Evolutionary conservation across 2,329 filamentous ascomycete genomes (phyloP), one percentile per base, ranked within the genome.

Genomic region (Dactylellina cionopaga): DNA sequence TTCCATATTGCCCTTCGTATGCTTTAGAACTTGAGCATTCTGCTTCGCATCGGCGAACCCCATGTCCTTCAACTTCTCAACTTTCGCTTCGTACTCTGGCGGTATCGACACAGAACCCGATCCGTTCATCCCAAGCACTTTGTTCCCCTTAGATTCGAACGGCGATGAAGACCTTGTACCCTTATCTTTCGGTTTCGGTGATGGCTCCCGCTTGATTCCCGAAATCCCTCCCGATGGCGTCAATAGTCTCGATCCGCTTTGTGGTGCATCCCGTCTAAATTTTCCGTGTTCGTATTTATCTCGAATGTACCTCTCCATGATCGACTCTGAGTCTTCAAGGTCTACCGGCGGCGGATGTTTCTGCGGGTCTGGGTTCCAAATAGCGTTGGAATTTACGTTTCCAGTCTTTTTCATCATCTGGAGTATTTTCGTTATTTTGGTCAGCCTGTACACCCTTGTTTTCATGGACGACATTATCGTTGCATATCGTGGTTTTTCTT

Each of bases 381-480:
- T 87, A 80, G 90, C 89, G 83, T 99, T 99, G 64, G 92, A 96
- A 39, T 88, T 85, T 51, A 85, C 82, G 79, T 99, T 99, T 78
- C 95, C 95, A 77, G 92, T 89, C 78, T 90, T 90, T 82, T 91
- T 95, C 95, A 99, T 99, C 78, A 90, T 94, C 92, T 97, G 77
- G 27, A 62, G 35, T 13, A 69, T 31, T 44, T 75, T 37, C 15
- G 64, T 72, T 66, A 78, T 75, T 66, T 72, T 69, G 39, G 52
- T 69, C 49, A 62, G 64, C 64, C 25, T 37, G 24, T 39, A 46
- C 4, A 39, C 3, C 7, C 15, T 65, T 22, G 47, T 65, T 51
- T 25, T 56, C 11, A 46, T 33, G 3, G 27, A 7, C 19, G 5
- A 15, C 27, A 39, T 47, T 31, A 15, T 24, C 9, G 9, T 25